phyloP scores from a whole-genome alignment of 257 asterid species.

The Solanum medicagineum region DNA sequence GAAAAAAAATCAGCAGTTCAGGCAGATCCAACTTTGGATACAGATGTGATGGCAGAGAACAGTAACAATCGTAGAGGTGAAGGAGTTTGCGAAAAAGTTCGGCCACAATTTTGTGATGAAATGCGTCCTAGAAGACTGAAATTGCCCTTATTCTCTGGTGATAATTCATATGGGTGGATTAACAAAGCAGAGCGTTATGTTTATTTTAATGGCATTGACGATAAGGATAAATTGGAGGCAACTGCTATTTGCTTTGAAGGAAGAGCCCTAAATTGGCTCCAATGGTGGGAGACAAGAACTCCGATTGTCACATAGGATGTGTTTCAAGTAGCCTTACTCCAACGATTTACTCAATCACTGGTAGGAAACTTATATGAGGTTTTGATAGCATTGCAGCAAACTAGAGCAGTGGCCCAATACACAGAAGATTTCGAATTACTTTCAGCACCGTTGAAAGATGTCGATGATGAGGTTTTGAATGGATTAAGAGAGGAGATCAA shows the following conservation, averaged over 20 bases:
- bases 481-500: not conserved
- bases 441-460: not conserved
- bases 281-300: not conserved
- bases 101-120: not conserved
- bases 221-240: not conserved
- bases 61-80: not conserved
- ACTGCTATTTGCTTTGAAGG: not conserved
- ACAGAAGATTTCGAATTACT: not conserved
- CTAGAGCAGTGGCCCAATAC: not conserved
- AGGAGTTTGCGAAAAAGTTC: not conserved
- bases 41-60: not conserved
- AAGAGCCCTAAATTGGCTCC: not conserved
- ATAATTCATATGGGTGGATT: not conserved
- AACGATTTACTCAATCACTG: not conserved
- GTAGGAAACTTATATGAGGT: not conserved
- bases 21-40: not conserved
- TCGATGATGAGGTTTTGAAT: not conserved
- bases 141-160: not conserved
- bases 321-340: not conserved
- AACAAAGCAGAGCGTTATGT: not conserved
- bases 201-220: not conserved
- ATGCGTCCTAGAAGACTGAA: not conserved
- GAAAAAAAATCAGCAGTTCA: not conserved
- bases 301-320: not conserved
- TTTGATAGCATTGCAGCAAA: not conserved